Conservation (phyloP, 495 filamentous ascomycete species). For the Ascodesmis nigricans region DNA sequence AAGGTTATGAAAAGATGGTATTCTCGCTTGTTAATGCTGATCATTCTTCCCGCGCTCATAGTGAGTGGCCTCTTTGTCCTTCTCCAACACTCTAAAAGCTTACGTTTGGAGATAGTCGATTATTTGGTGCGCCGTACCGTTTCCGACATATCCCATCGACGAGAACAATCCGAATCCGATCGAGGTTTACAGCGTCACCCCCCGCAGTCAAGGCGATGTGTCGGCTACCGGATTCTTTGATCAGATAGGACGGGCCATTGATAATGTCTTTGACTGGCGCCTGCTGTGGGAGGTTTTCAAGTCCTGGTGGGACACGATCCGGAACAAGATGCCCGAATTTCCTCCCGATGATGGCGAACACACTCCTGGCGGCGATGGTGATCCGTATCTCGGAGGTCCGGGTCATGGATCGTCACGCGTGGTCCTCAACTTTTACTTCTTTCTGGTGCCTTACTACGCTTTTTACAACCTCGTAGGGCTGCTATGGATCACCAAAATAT, state of each 20-base stretch:
- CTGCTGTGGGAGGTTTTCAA: constrained; percentile 11
- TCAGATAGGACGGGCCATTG: constrained; percentile 2
- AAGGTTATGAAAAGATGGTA: constrained; percentile 35
- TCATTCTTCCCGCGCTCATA: constrained; percentile 34
- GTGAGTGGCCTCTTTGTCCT: constrained; percentile 23
- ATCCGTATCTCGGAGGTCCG: constrained; percentile 26
- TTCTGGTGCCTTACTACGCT: constrained; percentile 41
- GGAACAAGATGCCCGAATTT: not conserved
- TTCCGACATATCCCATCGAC: constrained; percentile 35
- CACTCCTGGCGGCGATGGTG: constrained; percentile 4
- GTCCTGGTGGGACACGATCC: constrained; percentile 8
- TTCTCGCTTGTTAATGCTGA: constrained; percentile 32
- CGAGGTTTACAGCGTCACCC: not conserved
- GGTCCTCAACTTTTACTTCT: constrained; percentile 45
- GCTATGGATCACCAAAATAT: constrained; percentile 45
- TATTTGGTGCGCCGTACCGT: constrained; percentile 38
- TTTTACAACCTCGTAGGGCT: constrained; percentile 41
- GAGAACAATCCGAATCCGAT: too few relatives aligned
- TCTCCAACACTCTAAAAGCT: not conserved
- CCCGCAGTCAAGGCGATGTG: not conserved
- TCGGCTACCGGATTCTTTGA: not conserved
- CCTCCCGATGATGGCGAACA: constrained; percentile 5
- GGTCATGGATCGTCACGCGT: constrained; percentile 39
- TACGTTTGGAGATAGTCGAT: constrained; percentile 25
- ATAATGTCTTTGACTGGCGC: constrained; percentile 13